Evolutionary conservation across 768 basidiomycete genomes (phyloP).

Genomic region (Boletus subcaerulescens): DNA sequence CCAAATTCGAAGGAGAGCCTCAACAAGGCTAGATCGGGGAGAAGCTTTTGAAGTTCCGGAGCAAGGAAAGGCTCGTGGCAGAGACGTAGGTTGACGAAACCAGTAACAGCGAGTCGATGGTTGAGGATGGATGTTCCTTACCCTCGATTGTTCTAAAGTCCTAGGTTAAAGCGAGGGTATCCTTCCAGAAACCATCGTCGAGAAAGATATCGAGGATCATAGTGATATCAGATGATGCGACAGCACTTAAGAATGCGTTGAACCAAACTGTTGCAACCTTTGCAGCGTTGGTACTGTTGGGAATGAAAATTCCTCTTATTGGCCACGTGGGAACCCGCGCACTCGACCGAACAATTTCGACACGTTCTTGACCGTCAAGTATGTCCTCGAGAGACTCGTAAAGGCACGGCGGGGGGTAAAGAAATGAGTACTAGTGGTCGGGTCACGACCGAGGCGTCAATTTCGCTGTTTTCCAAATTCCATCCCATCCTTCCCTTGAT

Average conservation of each 20-base stretch:
- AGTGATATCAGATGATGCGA: slow-evolving; percentile 15
- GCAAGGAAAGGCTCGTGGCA: slow-evolving; percentile 23
- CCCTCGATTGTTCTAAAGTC: slow-evolving; percentile 51
- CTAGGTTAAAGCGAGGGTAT: slow-evolving; percentile 52
- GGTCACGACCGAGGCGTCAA: too few relatives aligned
- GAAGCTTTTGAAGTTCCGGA: slow-evolving; percentile 37
- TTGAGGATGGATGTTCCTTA: slow-evolving; percentile 35
- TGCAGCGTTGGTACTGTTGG: slow-evolving; percentile 19
- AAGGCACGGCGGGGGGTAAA: too few relatives aligned
- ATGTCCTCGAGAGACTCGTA: too few relatives aligned
- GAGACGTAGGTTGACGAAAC: slow-evolving; percentile 10
- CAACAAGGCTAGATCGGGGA: slow-evolving; percentile 58
- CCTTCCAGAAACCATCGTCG: slow-evolving; percentile 46
- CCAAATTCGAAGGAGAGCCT: slow-evolving; percentile 55
- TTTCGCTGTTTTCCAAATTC: too few relatives aligned
- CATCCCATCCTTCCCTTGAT: too few relatives aligned
- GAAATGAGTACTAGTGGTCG: too few relatives aligned
- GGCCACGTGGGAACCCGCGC: too few relatives aligned
- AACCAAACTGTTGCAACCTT: slow-evolving; percentile 28
- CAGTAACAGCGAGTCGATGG: slow-evolving; percentile 31
- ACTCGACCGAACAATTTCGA: too few relatives aligned
- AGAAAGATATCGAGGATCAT: slow-evolving; percentile 28
- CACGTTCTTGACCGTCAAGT: too few relatives aligned
- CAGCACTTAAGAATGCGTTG: slow-evolving; percentile 19
- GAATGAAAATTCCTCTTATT: too few relatives aligned